phyloP scores from a whole-genome alignment of 164 flowering plant species.

The Dillenia suffruticosa region DNA sequence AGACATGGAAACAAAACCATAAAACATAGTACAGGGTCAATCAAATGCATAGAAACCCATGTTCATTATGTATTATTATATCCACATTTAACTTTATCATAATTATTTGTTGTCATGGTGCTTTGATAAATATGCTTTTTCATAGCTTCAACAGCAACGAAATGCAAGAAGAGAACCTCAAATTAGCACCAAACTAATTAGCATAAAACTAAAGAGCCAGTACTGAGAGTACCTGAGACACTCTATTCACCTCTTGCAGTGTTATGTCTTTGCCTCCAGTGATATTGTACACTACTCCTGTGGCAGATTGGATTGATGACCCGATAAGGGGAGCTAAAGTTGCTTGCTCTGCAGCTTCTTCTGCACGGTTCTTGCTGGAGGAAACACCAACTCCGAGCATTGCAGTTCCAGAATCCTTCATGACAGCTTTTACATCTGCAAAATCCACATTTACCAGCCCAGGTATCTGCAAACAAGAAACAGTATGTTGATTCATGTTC shows the following conservation, averaged over 20 bases:
- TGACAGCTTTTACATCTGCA: slow-evolving; percentile 99
- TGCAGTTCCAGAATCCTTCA: slow-evolving; percentile 99
- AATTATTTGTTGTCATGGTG: too few species aligned
- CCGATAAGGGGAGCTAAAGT: slow-evolving; percentile 94
- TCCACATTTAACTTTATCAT: too few species aligned
- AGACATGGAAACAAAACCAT: too few species aligned
- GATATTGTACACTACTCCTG: slow-evolving; percentile 94
- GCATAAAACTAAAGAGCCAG: too few species aligned
- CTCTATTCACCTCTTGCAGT: slow-evolving; percentile 95
- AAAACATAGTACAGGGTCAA: too few species aligned
- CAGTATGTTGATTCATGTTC: too few species aligned
- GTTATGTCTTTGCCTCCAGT: slow-evolving; percentile 99
- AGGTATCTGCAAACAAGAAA: slow-evolving; percentile 65
- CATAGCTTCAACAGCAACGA: too few species aligned
- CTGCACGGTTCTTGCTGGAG: slow-evolving; percentile 96
- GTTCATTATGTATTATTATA: too few species aligned
- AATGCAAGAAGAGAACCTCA: too few species aligned
- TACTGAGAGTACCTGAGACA: slow-evolving; percentile 68
- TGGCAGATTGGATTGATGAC: slow-evolving; percentile 92
- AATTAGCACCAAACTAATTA: background rate
- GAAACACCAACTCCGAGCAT: slow-evolving; percentile 99
- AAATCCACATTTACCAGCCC: slow-evolving; percentile 98
- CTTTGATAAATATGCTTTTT: too few species aligned
- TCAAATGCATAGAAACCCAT: too few species aligned
- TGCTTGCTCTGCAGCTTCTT: slow-evolving; percentile 99